Percentiles rank a stretch among this genome's conserved stretches.
Evolutionary conservation across 352 stramenopile genomes (phyloP).

Genomic region (Phytophthora vignae): DNA sequence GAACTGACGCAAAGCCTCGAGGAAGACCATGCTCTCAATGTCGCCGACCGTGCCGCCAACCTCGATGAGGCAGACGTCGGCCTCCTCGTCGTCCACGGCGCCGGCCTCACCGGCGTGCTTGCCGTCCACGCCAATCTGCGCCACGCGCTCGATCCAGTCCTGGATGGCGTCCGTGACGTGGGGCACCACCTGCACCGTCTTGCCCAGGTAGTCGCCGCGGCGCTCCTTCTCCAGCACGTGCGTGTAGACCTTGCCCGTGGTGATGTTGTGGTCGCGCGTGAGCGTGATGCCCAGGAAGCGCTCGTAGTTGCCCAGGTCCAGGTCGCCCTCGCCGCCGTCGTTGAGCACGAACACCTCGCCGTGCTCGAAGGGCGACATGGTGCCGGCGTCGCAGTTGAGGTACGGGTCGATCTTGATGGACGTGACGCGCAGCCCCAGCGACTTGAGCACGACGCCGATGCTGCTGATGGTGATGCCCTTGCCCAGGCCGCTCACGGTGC

Average conservation of each 20-base stretch:
- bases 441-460: conserved; percentile 98
- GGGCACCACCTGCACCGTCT: conserved; percentile 99
- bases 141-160: conserved; percentile 98
- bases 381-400: conserved; percentile 98
- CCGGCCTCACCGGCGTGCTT: conserved; percentile 43
- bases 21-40: conserved; percentile 99
- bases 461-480: conserved; percentile 99
- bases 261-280: conserved; percentile 99
- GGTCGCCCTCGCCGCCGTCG: conserved; percentile 97
- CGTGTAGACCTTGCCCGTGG: conserved; percentile 98
- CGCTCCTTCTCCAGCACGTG: conserved; percentile 97
- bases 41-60: conserved; percentile 99
- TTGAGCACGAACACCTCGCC: conserved; percentile 98
- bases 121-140: conserved; percentile 95
- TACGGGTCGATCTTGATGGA: conserved; percentile 99
- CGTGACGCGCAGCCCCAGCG: conserved; percentile 95
- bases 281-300: conserved; percentile 97
- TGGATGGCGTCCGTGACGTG: conserved; percentile 96
- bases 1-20: conserved; percentile 99
- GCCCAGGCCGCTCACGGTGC: conserved; percentile 98
- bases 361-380: conserved; percentile 98
- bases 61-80: conserved; percentile 99
- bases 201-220: conserved; percentile 97
- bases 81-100: conserved; percentile 44
- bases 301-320: conserved; percentile 99